A percentile compares a stretch with the other conserved stretches of the same genome.
Conservation (phyloP, 768 basidiomycete species). For the Cystobasidiopsis lactophilus region DNA sequence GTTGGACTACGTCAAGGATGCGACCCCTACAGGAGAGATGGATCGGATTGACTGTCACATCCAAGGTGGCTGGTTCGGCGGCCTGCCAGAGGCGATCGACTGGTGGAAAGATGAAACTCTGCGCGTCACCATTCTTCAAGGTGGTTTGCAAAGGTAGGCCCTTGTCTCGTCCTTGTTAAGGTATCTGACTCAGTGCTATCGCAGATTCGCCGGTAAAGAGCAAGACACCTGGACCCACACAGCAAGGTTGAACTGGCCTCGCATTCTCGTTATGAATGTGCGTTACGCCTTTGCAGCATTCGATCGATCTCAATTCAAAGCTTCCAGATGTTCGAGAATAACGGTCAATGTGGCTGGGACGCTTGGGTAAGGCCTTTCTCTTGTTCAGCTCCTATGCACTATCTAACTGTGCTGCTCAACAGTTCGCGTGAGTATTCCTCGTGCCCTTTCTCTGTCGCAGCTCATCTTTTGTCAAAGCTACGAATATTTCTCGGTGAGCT, state of each 20-base stretch:
- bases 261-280: conserved; percentile 15
- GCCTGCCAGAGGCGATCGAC: conserved; percentile 10
- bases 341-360: too few relatives aligned
- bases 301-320: too few relatives aligned
- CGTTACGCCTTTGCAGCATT: too few relatives aligned
- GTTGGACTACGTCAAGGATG: conserved; percentile 4
- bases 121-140: conserved; percentile 12
- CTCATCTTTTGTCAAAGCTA: too few relatives aligned
- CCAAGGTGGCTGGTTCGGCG: conserved; percentile 19
- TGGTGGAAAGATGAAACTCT: conserved; percentile 15
- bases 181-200: background rate
- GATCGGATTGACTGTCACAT: conserved; percentile 13
- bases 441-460: background rate
- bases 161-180: background rate
- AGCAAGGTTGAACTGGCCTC: conserved; percentile 14
- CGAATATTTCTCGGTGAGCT: too few relatives aligned
- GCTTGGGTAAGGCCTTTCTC: too few relatives aligned
- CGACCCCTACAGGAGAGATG: conserved; percentile 1
- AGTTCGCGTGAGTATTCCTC: background rate
- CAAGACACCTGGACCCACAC: conserved; percentile 18
- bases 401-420: background rate
- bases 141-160: conserved; percentile 4
- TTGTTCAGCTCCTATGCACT: too few relatives aligned
- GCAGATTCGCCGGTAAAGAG: conserved; percentile 16
- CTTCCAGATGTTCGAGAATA: background rate